Evolutionary conservation across 2,329 filamentous ascomycete species (phyloP), one percentile per base, ranked within the genome.

Genomic region (Chalara sp.): DNA sequence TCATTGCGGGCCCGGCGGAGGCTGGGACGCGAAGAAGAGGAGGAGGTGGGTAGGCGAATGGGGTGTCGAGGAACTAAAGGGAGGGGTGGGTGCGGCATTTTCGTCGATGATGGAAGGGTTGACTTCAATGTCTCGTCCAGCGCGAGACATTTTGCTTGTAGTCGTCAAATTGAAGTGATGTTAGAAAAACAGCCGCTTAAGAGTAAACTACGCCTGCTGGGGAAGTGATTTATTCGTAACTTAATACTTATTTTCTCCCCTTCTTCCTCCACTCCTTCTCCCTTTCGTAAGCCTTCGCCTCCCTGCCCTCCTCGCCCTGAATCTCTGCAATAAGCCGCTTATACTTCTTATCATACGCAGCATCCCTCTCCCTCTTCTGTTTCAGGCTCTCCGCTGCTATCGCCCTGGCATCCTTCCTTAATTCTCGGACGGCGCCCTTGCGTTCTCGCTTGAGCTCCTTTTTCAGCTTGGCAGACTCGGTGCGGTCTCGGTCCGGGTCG

Each of bases 331-430:
- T 83, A 54, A 99, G 76, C 58, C 86, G 81, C 76, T 86, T 88
- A 75, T 92, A 95, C 79, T 97, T 97, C 76, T 87, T 88, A 76
- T 97, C 92, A 76, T 99, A 97, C 58, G 88, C 90, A 52, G 81
- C 82, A 74, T 97, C 93, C 73, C 83, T 85, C 73, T 88, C 87
- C 78, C 91, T 96, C 83, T 97, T 97, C 74, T 95, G 78, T 62
- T 82, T 80, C 63, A 99, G 76, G 70, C 88, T 87, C 78, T 96
- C 91, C 60, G 92, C 79, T 33, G 90, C 89, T 73, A 97, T 83
- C 66, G 99, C 97, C 68, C 87, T 89, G 50, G 90, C 87, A 63
- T 99, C 95, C 76, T 96, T 97, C 66, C 93, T 81, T 61, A 99
- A 74, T 72, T 99, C 93, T 61, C 93, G 81, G 75, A 99, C 80